phyloP scores from a whole-genome alignment of 2,329 filamentous ascomycete species.

The Cordyceps cicadae region DNA sequence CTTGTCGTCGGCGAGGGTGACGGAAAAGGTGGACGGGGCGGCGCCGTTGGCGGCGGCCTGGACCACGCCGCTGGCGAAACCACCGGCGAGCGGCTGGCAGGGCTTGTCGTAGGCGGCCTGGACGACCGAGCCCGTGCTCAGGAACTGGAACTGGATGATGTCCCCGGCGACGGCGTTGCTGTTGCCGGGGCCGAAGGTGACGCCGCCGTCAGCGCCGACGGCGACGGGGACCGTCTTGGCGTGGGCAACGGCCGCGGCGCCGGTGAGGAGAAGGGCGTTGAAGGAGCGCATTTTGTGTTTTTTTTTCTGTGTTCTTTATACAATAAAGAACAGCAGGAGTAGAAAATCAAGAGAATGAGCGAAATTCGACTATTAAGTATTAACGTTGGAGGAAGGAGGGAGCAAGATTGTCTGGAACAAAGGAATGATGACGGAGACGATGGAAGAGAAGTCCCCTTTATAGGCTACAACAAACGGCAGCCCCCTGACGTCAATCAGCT shows the following conservation, averaged over 20 bases:
- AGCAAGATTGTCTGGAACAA: no score
- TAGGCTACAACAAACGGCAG: neutral
- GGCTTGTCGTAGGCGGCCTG: constrained; percentile 35
- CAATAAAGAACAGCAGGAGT: neutral
- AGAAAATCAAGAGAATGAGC: neutral
- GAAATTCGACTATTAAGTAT: no score
- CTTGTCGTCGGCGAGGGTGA: constrained; percentile 32
- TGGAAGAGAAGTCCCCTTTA: neutral
- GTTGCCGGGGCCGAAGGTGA: constrained; percentile 43
- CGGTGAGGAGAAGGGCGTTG: neutral
- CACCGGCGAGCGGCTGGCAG: constrained; percentile 32
- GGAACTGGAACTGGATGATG: constrained; percentile 45
- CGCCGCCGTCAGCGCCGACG: constrained; percentile 32
- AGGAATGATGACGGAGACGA: neutral
- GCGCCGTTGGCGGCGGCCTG: constrained; percentile 29
- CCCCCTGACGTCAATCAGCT: neutral
- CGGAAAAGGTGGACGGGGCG: constrained; percentile 34
- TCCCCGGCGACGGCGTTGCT: constrained; percentile 41
- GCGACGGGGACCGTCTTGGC: constrained; percentile 34
- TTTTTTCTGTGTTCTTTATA: neutral
- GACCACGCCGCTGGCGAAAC: constrained; percentile 40
- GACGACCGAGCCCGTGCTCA: constrained; percentile 41
- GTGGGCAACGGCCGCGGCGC: neutral
- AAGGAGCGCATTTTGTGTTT: constrained; percentile 1
- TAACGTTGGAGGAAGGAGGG: no score